Evolutionary conservation across 306 rosid species (phyloP).

Genomic region (Pterocarpus santalinus): DNA sequence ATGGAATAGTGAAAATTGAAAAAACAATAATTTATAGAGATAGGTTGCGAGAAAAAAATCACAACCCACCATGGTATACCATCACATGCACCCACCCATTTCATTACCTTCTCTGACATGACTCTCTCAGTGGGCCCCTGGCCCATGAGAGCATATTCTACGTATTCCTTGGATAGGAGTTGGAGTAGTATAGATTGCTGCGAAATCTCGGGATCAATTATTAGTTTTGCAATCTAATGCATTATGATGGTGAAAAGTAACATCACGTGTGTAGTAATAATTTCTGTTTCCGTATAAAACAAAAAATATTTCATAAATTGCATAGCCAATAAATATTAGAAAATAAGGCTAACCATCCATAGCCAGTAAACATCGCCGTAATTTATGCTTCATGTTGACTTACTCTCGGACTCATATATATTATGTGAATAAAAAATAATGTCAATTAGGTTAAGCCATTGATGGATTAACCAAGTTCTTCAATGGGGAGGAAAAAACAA

Average conservation of each 20-base stretch:
- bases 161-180: not conserved
- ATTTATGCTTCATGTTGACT: not conserved
- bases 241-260: conserved; percentile 20
- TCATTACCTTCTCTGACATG: not conserved
- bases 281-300: not conserved
- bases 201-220: conserved; percentile 19
- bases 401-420: not conserved
- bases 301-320: too few relatives aligned
- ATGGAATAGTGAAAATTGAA: too few relatives aligned
- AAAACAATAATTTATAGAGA: too few relatives aligned
- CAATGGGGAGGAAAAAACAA: not conserved
- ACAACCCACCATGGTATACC: not conserved
- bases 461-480: not conserved
- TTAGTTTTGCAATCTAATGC: not conserved
- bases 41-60: too few relatives aligned
- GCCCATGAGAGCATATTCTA: not conserved
- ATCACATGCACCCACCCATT: not conserved
- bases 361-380: not conserved
- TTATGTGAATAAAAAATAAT: not conserved
- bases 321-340: too few relatives aligned
- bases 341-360: not conserved
- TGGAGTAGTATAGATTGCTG: conserved; percentile 15
- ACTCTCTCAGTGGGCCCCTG: not conserved
- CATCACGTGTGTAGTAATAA: conserved; percentile 10
- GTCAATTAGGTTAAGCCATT: not conserved